phyloP scores from a whole-genome alignment of 1,284 basidiomycete species.

The Mycosarcoma mackinlayi region DNA sequence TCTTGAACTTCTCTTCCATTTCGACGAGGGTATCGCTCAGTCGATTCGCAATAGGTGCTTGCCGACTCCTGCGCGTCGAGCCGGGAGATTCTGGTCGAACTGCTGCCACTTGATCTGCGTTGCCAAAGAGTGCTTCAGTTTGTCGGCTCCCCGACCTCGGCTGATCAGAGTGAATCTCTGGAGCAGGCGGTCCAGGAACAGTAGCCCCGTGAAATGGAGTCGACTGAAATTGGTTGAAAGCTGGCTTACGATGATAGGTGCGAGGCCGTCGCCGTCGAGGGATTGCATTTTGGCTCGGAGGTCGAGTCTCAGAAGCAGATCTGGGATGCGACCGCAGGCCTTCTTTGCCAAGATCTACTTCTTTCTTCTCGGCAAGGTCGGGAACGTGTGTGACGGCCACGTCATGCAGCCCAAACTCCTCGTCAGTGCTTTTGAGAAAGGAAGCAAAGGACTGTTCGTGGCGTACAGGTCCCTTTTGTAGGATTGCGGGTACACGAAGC shows the following conservation, averaged over 20 bases:
- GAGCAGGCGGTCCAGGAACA: too few species aligned
- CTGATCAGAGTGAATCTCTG: too few species aligned
- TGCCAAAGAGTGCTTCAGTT: too few species aligned
- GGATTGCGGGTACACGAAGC: conserved; percentile 26
- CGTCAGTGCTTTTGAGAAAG: conserved; percentile 9
- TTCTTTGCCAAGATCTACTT: neutral
- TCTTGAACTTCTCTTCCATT: conserved; percentile 6
- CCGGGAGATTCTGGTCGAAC: too few species aligned
- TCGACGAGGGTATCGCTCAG: conserved; percentile 4
- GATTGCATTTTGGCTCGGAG: neutral
- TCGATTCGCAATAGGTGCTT: neutral
- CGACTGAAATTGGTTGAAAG: too few species aligned
- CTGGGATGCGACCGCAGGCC: neutral
- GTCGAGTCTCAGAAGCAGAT: too few species aligned
- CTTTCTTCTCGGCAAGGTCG: neutral
- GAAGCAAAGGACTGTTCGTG: conserved; percentile 9
- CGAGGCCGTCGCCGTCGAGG: too few species aligned
- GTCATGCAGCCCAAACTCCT: conserved; percentile 2
- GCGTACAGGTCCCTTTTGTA: conserved; percentile 21
- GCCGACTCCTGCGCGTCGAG: neutral
- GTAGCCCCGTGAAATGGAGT: too few species aligned
- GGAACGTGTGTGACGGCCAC: conserved; percentile 11
- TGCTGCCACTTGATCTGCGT: too few species aligned
- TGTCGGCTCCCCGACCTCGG: too few species aligned
- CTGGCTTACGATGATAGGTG: too few species aligned